A percentile compares a stretch with the other conserved stretches of the same genome.
Evolutionary conservation across 352 stramenopile genomes (phyloP).

Genomic region (Plasmopara muralis): DNA sequence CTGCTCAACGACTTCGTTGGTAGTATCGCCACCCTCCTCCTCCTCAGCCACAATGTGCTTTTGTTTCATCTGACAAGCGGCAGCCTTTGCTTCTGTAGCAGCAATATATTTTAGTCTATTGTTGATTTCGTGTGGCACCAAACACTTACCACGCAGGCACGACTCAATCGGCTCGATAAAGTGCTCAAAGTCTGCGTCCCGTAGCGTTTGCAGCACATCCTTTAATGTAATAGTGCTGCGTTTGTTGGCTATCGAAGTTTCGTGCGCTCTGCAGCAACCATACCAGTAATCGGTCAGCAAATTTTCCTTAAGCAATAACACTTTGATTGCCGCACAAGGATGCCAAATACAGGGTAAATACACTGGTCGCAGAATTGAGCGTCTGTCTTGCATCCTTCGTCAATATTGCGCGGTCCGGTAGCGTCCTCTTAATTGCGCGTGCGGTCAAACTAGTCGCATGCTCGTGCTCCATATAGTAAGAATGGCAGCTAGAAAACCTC

Average conservation of each 20-base stretch:
- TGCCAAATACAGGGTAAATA: constrained; percentile 76
- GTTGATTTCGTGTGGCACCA: neutral
- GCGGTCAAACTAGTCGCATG: constrained; percentile 58
- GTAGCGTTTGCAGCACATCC: constrained; percentile 63
- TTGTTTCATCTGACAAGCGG: constrained; percentile 26
- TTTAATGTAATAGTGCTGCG: constrained; percentile 69
- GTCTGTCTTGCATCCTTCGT: constrained; percentile 60
- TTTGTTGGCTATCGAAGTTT: constrained; percentile 59
- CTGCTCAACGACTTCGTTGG: constrained; percentile 25
- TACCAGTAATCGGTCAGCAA: neutral
- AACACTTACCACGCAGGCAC: constrained; percentile 51
- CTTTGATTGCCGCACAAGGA: constrained; percentile 43
- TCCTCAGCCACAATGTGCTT: constrained; percentile 16
- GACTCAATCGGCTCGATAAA: constrained; percentile 64
- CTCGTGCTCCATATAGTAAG: constrained; percentile 55
- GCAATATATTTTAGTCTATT: constrained; percentile 1
- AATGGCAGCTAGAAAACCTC: too few relatives aligned
- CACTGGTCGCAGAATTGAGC: constrained; percentile 62
- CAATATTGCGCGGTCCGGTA: constrained; percentile 60
- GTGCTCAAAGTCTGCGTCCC: constrained; percentile 73
- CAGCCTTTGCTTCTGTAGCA: constrained; percentile 40
- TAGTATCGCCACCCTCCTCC: constrained; percentile 22
- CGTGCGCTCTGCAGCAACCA: constrained; percentile 45
- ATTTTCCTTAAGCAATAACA: neutral
- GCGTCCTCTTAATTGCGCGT: constrained; percentile 56